These are phyloP conservation scores for Pyronema omphalodes DNA, from an alignment of 495 filamentous ascomycete species.

Conservation along the genomic window DNA sequence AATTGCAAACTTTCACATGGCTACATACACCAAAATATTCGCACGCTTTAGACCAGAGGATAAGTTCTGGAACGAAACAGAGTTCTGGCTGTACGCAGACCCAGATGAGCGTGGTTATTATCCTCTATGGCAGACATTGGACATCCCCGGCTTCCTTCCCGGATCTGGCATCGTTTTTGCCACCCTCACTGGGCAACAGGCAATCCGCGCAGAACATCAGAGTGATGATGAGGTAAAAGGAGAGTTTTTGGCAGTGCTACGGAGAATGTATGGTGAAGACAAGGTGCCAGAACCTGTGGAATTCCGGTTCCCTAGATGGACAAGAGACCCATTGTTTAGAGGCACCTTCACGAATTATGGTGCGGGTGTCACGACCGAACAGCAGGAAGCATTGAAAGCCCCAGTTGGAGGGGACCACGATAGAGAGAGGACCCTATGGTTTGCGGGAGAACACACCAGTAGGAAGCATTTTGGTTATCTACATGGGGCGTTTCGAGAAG, in stretches of 20 bases:
- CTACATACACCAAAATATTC: conserved; percentile 66
- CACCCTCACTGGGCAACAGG: conserved; percentile 42
- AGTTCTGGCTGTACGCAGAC: conserved; percentile 56
- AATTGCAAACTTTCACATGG: conserved; percentile 51
- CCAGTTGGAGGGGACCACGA: conserved; percentile 34
- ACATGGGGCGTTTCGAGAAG: conserved; percentile 35
- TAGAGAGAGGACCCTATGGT: conserved; percentile 32
- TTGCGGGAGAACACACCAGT: conserved; percentile 55
- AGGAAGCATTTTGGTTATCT: conserved; percentile 53
- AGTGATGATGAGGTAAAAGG: conserved; percentile 39
- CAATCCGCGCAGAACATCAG: conserved; percentile 48
- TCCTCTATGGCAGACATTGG: conserved; percentile 52
- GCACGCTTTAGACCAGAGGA: conserved; percentile 41
- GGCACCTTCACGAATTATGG: conserved; percentile 66
- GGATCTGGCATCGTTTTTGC: conserved; percentile 51
- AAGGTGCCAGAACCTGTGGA: conserved; percentile 46
- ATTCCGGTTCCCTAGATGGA: conserved; percentile 59
- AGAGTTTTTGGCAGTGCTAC: conserved; percentile 43
- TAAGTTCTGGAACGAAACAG: conserved; percentile 51
- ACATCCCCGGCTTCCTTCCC: conserved; percentile 38
- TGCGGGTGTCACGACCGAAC: conserved; percentile 41
- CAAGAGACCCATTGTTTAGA: conserved; percentile 42
- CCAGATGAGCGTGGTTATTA: conserved; percentile 46
- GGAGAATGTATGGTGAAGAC: conserved; percentile 43
- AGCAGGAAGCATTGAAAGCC: conserved; percentile 56